Base-by-base conservation (phyloP, 1,139 yeast species). In the Kodamaea derodonti region DNA sequence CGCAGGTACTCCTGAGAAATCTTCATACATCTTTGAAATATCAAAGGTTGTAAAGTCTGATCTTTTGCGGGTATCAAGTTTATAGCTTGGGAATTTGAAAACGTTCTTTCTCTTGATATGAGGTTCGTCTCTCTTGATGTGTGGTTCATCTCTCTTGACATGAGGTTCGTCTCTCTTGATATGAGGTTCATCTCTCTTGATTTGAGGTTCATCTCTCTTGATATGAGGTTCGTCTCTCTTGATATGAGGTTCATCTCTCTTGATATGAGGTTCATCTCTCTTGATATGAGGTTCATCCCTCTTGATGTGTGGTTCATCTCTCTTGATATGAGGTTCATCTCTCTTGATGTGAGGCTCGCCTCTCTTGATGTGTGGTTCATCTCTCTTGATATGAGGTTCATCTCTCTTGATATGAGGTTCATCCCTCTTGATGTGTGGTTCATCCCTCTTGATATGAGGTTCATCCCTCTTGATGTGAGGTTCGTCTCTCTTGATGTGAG, bases 261-360 rank as follows among this genome's bases (percentile, higher is more conserved):
- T 7, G 29, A 49, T 46, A 31, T 49, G 48, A 13, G 51, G 30
- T 4, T 37, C 43, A 17, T 40, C 26, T 30, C 35, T 38, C 8
- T 15, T 16, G 14, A 11, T 24, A n/a, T 8, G 26, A 30, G 42
- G 41, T 14, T 47, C 32, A 11, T 29, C 38, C 27, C 34, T 30
- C 29, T 24, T 35, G 51, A 24, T 7, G 8, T 20, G 23, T 8
- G 8, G 11, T 20, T 20, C 23, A 20, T 40, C 25, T 30, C 35
- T 38, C 22, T 15, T 16, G 26, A 24, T 7, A 8, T 12, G 26
- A 14, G 11, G 13, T 24, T 24, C 26, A 7, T 24, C 26, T 7
- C 13, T 14, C 12, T 52, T 54, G 29, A 51, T 43, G 29, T 47
- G 43, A 3, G 32, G n/a, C 34, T 35, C 1, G 15, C 23, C 29